Percentiles rank a stretch among this genome's conserved stretches.
These are phyloP conservation scores for Herpetomonas tarakana DNA, from an alignment of 208 protist genomes.

Conservation along the genomic window DNA sequence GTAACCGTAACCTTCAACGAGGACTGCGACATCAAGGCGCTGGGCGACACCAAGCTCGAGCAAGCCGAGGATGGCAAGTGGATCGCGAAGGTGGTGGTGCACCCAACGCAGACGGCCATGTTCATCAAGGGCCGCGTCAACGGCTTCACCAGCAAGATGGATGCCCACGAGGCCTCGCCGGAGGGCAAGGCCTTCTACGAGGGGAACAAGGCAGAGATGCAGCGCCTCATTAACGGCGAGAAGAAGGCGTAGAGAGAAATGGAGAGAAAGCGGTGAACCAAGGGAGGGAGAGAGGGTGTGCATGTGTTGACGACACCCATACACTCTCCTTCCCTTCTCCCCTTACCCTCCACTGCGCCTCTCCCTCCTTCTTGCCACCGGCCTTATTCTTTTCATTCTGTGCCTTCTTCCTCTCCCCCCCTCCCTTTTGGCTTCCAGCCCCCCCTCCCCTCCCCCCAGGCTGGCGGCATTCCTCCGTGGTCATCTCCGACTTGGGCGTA, in stretches of 20 bases:
- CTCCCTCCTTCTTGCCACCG: neutral
- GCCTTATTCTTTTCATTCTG: slow-evolving; percentile 2
- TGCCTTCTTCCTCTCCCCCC: neutral
- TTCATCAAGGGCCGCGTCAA: slow-evolving; percentile 66
- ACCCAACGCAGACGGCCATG: slow-evolving; percentile 55
- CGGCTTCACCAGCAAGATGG: slow-evolving; percentile 61
- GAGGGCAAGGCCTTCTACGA: neutral
- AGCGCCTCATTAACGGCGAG: neutral
- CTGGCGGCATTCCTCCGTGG: too few relatives aligned
- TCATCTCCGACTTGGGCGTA: too few relatives aligned
- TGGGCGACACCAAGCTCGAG: slow-evolving; percentile 58
- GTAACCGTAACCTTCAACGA: slow-evolving; percentile 57
- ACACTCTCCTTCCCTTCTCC: neutral
- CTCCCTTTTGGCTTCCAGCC: neutral
- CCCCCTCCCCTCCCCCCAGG: neutral
- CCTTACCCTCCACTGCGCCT: slow-evolving; percentile 2
- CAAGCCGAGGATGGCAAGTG: slow-evolving; percentile 33
- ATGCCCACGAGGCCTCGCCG: slow-evolving; percentile 15
- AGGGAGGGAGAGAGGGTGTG: neutral
- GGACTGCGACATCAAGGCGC: slow-evolving; percentile 53
- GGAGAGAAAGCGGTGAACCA: too few relatives aligned
- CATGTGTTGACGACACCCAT: neutral
- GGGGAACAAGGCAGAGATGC: neutral
- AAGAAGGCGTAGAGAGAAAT: neutral
- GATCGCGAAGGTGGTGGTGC: slow-evolving; percentile 47